These are phyloP conservation scores for Dimocarpus longan DNA, from an alignment of 345 rosid genomes.

Conservation along the genomic window DNA sequence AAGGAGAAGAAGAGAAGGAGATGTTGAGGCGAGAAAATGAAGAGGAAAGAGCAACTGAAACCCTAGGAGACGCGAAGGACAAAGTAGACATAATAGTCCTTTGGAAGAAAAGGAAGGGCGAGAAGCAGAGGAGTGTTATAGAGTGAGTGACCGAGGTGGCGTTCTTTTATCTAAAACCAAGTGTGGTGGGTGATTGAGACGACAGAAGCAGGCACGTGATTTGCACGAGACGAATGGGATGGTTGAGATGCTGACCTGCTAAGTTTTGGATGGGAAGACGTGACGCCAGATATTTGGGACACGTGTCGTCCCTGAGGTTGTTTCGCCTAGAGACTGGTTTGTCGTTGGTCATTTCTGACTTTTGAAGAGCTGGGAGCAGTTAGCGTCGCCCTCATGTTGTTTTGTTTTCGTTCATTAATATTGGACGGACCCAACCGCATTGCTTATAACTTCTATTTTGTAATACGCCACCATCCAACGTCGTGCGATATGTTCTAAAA, in stretches of 20 bases:
- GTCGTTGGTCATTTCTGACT: neutral
- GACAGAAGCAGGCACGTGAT: conserved; percentile 10
- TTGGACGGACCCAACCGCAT: too few relatives aligned
- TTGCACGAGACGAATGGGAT: conserved; percentile 10
- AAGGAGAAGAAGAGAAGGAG: conserved; percentile 32
- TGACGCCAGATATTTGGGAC: neutral
- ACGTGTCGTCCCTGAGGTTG: conserved; percentile 13
- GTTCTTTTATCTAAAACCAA: neutral
- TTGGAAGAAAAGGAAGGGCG: conserved; percentile 27
- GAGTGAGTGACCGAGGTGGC: neutral
- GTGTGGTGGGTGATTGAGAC: neutral
- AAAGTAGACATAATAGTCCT: conserved; percentile 41
- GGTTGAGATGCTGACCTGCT: neutral
- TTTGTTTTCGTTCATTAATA: too few relatives aligned
- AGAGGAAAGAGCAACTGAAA: conserved; percentile 24
- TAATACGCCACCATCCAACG: too few relatives aligned
- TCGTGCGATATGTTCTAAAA: too few relatives aligned
- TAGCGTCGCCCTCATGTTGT: too few relatives aligned
- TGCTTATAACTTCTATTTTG: too few relatives aligned
- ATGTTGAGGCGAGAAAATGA: conserved; percentile 13
- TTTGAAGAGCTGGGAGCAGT: too few relatives aligned
- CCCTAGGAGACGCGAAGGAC: conserved; percentile 44
- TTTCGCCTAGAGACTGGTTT: neutral
- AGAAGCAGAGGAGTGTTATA: neutral
- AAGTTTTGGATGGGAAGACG: neutral